Conservation (phyloP, 208 protist species). For the Trypanosoma melophagium region DNA sequence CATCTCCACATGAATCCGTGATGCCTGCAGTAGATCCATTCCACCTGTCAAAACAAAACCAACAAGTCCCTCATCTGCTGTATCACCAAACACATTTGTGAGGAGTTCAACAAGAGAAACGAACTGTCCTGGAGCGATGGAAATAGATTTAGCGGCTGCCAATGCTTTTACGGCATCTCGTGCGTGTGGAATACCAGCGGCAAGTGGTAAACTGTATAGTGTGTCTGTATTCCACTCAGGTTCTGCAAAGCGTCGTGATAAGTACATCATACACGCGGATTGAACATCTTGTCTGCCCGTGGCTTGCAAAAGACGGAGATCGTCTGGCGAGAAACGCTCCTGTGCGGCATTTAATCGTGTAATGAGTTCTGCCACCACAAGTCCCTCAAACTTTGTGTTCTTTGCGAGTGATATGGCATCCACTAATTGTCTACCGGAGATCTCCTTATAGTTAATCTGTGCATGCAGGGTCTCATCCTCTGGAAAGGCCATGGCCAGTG, state of each 20-base stretch:
- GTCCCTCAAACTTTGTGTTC: constrained; percentile 29
- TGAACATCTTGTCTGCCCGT: constrained; percentile 40
- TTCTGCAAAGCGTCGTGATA: constrained; percentile 58
- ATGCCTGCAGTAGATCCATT: constrained; percentile 38
- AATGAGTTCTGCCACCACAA: constrained; percentile 45
- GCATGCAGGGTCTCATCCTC: constrained; percentile 46
- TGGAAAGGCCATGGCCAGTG: constrained; percentile 74
- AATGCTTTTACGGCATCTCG: constrained; percentile 55
- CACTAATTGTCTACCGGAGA: constrained; percentile 67
- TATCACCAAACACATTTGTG: constrained; percentile 47
- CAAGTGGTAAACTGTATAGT: constrained; percentile 67
- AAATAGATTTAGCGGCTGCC: constrained; percentile 48
- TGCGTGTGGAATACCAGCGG: constrained; percentile 27
- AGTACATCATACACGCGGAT: constrained; percentile 45
- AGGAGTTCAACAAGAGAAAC: constrained; percentile 72
- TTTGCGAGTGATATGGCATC: constrained; percentile 57
- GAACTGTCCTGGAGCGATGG: constrained; percentile 71
- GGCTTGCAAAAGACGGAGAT: constrained; percentile 52
- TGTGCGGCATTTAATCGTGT: constrained; percentile 37
- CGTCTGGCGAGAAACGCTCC: constrained; percentile 68
- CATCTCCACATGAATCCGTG: constrained; percentile 22
- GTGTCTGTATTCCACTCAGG: constrained; percentile 69
- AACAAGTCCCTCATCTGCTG: constrained; percentile 37
- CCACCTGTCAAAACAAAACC: constrained; percentile 57
- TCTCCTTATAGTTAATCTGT: constrained; percentile 54